Percentiles rank a stretch among this genome's conserved stretches.
These are phyloP conservation scores for Sphagnum contortum DNA, from an alignment of 225 moss, liverwort and hornwort genomes.

Conservation along the genomic window DNA sequence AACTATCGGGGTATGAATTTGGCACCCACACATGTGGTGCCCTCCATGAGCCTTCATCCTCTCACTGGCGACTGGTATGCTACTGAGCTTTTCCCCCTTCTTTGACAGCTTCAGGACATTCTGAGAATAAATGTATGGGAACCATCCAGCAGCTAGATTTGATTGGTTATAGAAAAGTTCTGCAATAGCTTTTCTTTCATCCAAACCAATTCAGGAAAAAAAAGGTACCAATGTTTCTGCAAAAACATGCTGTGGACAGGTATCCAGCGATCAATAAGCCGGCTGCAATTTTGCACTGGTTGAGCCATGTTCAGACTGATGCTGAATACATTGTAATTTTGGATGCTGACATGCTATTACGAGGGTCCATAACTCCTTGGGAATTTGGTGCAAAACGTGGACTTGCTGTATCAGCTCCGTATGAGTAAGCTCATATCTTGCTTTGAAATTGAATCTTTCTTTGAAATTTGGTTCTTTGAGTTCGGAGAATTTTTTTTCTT, in stretches of 20 bases:
- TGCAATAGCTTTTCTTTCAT: too few species aligned
- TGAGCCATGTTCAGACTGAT: slow-evolving; percentile 76
- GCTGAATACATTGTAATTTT: slow-evolving; percentile 82
- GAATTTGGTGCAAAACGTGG: slow-evolving; percentile 67
- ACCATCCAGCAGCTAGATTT: too few species aligned
- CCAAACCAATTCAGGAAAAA: too few species aligned
- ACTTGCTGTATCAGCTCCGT: slow-evolving; percentile 76
- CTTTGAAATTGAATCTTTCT: background rate
- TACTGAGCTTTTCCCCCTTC: too few species aligned
- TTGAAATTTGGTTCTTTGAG: too few species aligned
- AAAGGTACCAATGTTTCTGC: too few species aligned
- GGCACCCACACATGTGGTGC: slow-evolving; percentile 80
- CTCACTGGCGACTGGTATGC: slow-evolving; percentile 71
- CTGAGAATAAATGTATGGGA: too few species aligned
- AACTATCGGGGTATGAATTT: slow-evolving; percentile 65
- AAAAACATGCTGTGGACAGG: slow-evolving; percentile 15
- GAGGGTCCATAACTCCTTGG: slow-evolving; percentile 79
- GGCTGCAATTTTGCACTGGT: slow-evolving; percentile 90
- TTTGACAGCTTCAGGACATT: too few species aligned
- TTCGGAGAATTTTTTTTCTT: too few species aligned
- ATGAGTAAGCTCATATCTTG: slow-evolving; percentile 39
- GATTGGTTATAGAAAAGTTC: too few species aligned
- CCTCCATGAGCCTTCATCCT: slow-evolving; percentile 85
- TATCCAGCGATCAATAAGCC: slow-evolving; percentile 98
- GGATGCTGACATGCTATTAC: slow-evolving; percentile 94